Base-by-base conservation (phyloP, 495 filamentous ascomycete genomes). In the Rhizodiscina lignyota region DNA sequence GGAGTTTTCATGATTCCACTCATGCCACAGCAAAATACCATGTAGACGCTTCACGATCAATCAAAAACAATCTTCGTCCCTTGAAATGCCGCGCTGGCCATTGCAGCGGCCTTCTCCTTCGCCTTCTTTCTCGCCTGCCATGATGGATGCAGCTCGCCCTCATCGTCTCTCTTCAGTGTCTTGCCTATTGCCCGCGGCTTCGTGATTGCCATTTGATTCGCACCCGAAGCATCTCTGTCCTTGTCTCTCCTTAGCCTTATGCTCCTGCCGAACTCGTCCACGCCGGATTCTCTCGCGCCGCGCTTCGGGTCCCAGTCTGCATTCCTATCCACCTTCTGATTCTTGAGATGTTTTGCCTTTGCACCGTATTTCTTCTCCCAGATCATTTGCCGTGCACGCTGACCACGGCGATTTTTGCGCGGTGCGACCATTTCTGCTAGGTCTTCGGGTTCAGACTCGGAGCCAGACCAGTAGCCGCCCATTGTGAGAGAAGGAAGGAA, bases 41-140 rank as follows among this genome's bases (percentile, higher is more conserved):
- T n/a, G n/a, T n/a, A n/a, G n/a, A n/a, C n/a, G n/a, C n/a, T n/a
- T n/a, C n/a, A n/a, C 47, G n/a, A n/a, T n/a, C n/a, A 94, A 57
- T 93, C 83, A 62, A 97, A 97, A 0, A 70, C 68, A 34, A 93
- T 73, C 64, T 94, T 96, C 67, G 77, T 89, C 29, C 89, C 91
- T 51, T 77, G 55, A 44, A 89, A 93, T 5, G 67, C 60, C n/a
- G n/a, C n/a, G n/a, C n/a, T n/a, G n/a, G n/a, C n/a, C 24, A 71
- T 70, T 17, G 56, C 63, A 44, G 64, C 54, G 44, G 67, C 69
- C 45, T 53, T 63, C 57, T 85, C 82, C 57, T 96, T 94, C 12
- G 74, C 77, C 59, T 76, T 77, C 62, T 74, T 79, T 29, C 77
- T 81, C 4, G 89, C 89, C 56, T 83, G 78, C 89, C 89, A 97